A percentile compares a stretch with the other conserved stretches of the same genome.
Evolutionary conservation across 495 filamentous ascomycete species (phyloP).

Genomic region (Ascobolus immersus): DNA sequence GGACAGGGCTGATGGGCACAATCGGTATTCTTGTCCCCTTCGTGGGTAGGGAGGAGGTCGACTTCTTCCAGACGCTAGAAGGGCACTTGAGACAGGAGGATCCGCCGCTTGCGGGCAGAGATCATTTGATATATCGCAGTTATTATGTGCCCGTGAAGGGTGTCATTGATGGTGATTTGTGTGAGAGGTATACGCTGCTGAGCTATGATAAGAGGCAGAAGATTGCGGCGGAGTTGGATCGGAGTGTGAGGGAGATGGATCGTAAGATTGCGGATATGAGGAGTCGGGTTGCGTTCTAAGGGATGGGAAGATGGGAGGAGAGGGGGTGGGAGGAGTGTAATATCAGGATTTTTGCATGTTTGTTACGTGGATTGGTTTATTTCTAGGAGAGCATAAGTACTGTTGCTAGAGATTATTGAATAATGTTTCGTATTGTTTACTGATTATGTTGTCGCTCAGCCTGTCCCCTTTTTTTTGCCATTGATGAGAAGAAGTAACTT

Average conservation of each 20-base stretch:
- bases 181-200: constrained; percentile 65
- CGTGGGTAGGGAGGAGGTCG: constrained; percentile 66
- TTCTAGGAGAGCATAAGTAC: too few species aligned
- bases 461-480: too few species aligned
- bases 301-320: neutral
- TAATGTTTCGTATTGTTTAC: too few species aligned
- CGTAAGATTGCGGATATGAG: constrained; percentile 86
- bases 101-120: constrained; percentile 64
- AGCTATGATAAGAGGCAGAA: constrained; percentile 70
- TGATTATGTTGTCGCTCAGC: too few species aligned
- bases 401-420: too few species aligned
- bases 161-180: constrained; percentile 92
- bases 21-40: constrained; percentile 84
- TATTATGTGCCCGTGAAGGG: constrained; percentile 97
- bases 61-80: constrained; percentile 90
- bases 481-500: too few species aligned
- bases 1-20: constrained; percentile 84
- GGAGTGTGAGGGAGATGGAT: constrained; percentile 75
- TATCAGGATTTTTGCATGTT: too few species aligned
- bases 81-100: constrained; percentile 62
- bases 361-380: too few species aligned
- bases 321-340: neutral
- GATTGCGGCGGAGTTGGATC: constrained; percentile 80
- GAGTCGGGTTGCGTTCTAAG: constrained; percentile 59
- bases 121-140: constrained; percentile 79